A percentile compares a stretch with the other conserved stretches of the same genome.
These are phyloP conservation scores for Eucalyptus pumila DNA, from an alignment of 345 rosid species.

Conservation along the genomic window DNA sequence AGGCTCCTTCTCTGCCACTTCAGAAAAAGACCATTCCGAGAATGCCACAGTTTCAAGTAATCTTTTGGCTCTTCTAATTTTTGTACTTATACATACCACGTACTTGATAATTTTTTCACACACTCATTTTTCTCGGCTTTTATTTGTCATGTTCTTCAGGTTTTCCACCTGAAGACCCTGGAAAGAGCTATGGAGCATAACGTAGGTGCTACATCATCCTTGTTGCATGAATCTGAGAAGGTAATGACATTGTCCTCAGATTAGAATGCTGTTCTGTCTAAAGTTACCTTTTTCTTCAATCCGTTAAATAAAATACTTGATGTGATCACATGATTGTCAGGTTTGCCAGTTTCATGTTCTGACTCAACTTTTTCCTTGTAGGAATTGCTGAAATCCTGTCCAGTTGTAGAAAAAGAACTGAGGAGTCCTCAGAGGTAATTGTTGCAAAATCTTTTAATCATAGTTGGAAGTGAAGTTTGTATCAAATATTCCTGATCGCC, in stretches of 20 bases:
- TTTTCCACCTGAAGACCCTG: slow-evolving; percentile 73
- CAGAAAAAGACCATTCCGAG: slow-evolving; percentile 72
- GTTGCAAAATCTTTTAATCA: not conserved
- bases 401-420: slow-evolving; percentile 24
- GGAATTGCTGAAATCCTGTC: not conserved
- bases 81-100: not conserved
- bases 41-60: slow-evolving; percentile 80
- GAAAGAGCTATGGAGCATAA: slow-evolving; percentile 84
- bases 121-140: not conserved
- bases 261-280: not conserved
- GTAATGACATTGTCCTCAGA: slow-evolving; percentile 8
- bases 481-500: not conserved
- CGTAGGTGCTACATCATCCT: slow-evolving; percentile 30
- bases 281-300: not conserved
- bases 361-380: not conserved
- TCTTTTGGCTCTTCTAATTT: not conserved
- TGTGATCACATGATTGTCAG: not conserved
- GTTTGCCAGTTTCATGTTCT: not conserved
- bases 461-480: not conserved
- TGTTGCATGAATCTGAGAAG: slow-evolving; percentile 29
- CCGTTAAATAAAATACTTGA: not conserved
- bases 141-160: slow-evolving; percentile 28
- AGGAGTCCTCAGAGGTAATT: slow-evolving; percentile 53
- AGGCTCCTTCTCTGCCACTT: slow-evolving; percentile 71
- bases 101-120: not conserved